Evolutionary conservation across 495 filamentous ascomycete species (phyloP), one percentile per base, ranked within the genome.

Genomic region (Monascus purpureus): DNA sequence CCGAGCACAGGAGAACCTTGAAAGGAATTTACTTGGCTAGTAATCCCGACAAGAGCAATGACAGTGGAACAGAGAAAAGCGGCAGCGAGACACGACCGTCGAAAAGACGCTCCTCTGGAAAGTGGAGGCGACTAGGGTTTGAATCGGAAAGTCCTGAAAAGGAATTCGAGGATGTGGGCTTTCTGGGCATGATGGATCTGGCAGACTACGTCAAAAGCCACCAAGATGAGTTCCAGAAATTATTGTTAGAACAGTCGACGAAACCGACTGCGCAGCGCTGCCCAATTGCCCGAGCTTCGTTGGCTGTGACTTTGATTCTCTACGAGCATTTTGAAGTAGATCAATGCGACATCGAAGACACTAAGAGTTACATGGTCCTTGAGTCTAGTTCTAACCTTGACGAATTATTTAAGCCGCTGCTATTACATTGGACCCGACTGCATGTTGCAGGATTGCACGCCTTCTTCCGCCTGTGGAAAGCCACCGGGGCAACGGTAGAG

Each of bases 291-390:
- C 68, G 81, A 40, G 81, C 84, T 6, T 93, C 84, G 34, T 60
- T 99, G 38, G 80, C 86, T 0, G 77, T 94, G 15, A 96, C 88
- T 2, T 67, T 73, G 17, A 82, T 92, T 9, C 57, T 99, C 9
- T 94, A 90, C 52, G 85, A 96, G 38, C 86, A 93, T 60, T 99
- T 99, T 40, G 82, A 93, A 37, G 80, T 94, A 18, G 83, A 90
- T 38, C 87, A 82, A 45, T 77, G 81, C 2, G 84, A 90, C 32
- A 57, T 79, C 36, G 82, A 88, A 38, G 87, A 93, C 41, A 61
- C 71, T 4, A 82, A 84, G 50, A 75, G 66, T 8, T 90, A 87
- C 39, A 64, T 81, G 36, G 53, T 77, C 2, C 54, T 90, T 28
- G 88, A 93, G 37, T 81, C 81, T 13, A 70, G 73, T 14, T 72